A percentile compares a stretch with the other conserved stretches of the same genome.
phyloP scores from a whole-genome alignment of 2,329 filamentous ascomycete genomes.

The Thelonectria olida region DNA sequence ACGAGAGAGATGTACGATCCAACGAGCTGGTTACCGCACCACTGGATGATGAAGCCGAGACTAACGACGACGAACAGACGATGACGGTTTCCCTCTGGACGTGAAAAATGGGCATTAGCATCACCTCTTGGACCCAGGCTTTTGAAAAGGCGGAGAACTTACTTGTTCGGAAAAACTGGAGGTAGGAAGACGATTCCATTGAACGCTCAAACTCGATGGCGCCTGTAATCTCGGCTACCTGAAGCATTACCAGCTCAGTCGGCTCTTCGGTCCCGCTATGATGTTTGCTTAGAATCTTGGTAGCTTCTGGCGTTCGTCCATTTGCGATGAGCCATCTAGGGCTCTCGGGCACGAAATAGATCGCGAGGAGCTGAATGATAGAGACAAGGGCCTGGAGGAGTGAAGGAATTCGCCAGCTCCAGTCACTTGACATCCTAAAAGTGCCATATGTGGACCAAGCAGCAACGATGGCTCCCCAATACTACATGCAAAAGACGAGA shows the following conservation, averaged over 20 bases:
- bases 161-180: too few species aligned
- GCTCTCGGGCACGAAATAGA: slow-evolving; percentile 68
- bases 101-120: slow-evolving; percentile 38
- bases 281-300: slow-evolving; percentile 62
- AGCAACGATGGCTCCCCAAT: slow-evolving; percentile 54
- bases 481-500: slow-evolving; percentile 56
- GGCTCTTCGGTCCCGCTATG: slow-evolving; percentile 64
- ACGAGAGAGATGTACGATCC: slow-evolving; percentile 46
- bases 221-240: slow-evolving; percentile 57
- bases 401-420: slow-evolving; percentile 49
- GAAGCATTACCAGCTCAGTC: slow-evolving; percentile 58
- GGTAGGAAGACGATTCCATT: too few species aligned
- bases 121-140: slow-evolving; percentile 48
- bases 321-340: slow-evolving; percentile 66
- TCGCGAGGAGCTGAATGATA: slow-evolving; percentile 14
- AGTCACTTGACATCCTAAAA: slow-evolving; percentile 48
- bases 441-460: slow-evolving; percentile 56
- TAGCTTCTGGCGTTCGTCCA: slow-evolving; percentile 53
- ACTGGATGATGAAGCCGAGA: slow-evolving; percentile 56
- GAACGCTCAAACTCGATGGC: too few species aligned
- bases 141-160: too few species aligned
- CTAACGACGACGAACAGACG: slow-evolving; percentile 50
- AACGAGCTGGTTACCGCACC: slow-evolving; percentile 47
- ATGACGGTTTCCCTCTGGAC: slow-evolving; percentile 44
- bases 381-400: slow-evolving; percentile 36